phyloP scores from a whole-genome alignment of 1,284 basidiomycete species.

The Psilocybe mexicana region DNA sequence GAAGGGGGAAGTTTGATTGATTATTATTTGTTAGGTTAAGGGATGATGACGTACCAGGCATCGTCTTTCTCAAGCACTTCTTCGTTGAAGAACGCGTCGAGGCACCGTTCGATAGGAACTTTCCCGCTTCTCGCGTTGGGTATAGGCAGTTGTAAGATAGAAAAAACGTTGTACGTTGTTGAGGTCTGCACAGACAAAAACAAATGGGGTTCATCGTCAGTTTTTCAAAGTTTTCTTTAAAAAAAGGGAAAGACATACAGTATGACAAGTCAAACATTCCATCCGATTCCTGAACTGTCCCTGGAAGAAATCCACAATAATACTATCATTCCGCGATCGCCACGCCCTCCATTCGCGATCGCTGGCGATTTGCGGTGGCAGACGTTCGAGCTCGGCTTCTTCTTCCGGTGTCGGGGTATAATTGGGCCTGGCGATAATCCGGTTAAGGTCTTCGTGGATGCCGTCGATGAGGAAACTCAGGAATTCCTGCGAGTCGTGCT shows the following conservation, averaged over 20 bases:
- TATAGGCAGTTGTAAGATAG: constrained; percentile 92
- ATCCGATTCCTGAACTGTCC: constrained; percentile 93
- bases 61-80: constrained; percentile 94
- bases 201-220: background rate
- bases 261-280: constrained; percentile 88
- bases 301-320: constrained; percentile 97
- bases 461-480: constrained; percentile 93
- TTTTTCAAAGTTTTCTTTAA: background rate
- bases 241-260: constrained; percentile 53
- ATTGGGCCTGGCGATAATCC: constrained; percentile 78
- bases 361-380: constrained; percentile 89
- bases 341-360: constrained; percentile 94
- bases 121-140: constrained; percentile 68
- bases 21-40: background rate
- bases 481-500: constrained; percentile 99
- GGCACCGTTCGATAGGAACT: constrained; percentile 77
- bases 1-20: no score
- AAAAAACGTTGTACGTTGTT: constrained; percentile 97
- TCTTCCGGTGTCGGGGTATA: constrained; percentile 78
- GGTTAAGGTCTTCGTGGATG: constrained; percentile 95
- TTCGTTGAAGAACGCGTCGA: constrained; percentile 89
- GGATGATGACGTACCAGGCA: constrained; percentile 71
- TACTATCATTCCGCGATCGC: constrained; percentile 87
- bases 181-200: constrained; percentile 69
- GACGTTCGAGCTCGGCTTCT: constrained; percentile 84